Evolutionary conservation across 352 stramenopile species (phyloP), one percentile per base, ranked within the genome.

Genomic region (Elongisporangium prolatum): DNA sequence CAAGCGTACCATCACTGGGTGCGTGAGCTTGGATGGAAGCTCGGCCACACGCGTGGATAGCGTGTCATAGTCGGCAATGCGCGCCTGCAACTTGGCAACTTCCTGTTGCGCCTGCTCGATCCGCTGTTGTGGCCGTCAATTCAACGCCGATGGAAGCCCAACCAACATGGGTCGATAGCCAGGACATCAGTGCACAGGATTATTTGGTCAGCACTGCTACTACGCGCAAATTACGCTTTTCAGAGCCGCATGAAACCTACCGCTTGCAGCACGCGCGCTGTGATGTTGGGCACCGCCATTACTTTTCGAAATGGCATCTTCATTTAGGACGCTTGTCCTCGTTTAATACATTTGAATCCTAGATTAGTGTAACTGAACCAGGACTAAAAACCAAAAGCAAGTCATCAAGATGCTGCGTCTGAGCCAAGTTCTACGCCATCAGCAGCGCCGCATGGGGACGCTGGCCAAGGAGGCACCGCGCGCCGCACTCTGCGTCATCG

Each of bases 401-500:
- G 28, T 40, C 28, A 40, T 13, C 28, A 40, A 40, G 28, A 40
- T 40, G 28, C 28, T 40, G 28, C 28, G 28, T 40, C 28, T 40
- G 28, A 13, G 28, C 28, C 28, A 9, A 40, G 9, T 9, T 2
- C 28, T 40, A 9, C 9, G 28, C 8, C 28, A 40, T 14, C 28
- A 40, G 28, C 28, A 40, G 28, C 28, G 28, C 28, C 28, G 28
- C 28, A 40, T 40, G 28, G 28, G 28, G 9, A 40, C 28, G 28
- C 28, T 40, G 28, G 28, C 28, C 28, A 40, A 40, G 28, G 28
- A 40, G 8, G 61, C 69, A 11, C 86, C 84, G 5, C 69, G 78
- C 24, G 86, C 84, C 14, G 86, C 86, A 1, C 54, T 93, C 48
- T 95, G 84, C 44, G 81, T 95, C 37, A 87, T 95, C 44, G 86